Conservation (phyloP, 208 protist genomes). For the Kentomonas sorsogonicus region DNA sequence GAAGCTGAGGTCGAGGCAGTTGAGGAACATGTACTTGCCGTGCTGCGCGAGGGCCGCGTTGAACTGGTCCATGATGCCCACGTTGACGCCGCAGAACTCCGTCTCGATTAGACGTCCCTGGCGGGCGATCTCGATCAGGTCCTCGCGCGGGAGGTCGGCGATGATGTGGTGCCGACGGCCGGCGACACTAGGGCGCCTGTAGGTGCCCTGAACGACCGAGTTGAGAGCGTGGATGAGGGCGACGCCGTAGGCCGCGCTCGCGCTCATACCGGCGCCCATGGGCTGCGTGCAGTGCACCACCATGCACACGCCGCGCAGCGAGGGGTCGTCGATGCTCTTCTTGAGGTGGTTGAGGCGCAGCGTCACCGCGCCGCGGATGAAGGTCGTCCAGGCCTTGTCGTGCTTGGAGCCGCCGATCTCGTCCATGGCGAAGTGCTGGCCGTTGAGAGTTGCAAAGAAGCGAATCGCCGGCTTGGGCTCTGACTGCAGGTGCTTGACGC, state of each 20-base stretch:
- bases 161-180: conserved; percentile 33
- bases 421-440: conserved; percentile 52
- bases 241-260: conserved; percentile 79
- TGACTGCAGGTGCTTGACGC: conserved; percentile 36
- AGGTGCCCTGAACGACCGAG: conserved; percentile 26
- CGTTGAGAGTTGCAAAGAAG: conserved; percentile 51
- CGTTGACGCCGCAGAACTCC: conserved; percentile 76
- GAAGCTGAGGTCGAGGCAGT: conserved; percentile 70
- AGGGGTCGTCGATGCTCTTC: conserved; percentile 20
- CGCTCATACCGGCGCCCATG: conserved; percentile 82
- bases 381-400: conserved; percentile 63
- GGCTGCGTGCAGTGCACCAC: conserved; percentile 69
- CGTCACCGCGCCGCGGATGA: conserved; percentile 51
- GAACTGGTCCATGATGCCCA: conserved; percentile 93
- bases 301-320: conserved; percentile 56
- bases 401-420: conserved; percentile 10
- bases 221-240: conserved; percentile 52
- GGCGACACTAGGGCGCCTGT: no score
- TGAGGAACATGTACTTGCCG: conserved; percentile 72
- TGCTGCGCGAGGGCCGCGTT: conserved; percentile 64
- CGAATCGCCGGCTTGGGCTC: conserved; percentile 36
- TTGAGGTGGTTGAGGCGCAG: conserved; percentile 51
- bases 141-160: conserved; percentile 25
- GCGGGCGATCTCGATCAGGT: conserved; percentile 38
- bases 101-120: conserved; percentile 74